Conservation (phyloP, 805 yeast species). For the Helenozyma rhizophorensis region DNA sequence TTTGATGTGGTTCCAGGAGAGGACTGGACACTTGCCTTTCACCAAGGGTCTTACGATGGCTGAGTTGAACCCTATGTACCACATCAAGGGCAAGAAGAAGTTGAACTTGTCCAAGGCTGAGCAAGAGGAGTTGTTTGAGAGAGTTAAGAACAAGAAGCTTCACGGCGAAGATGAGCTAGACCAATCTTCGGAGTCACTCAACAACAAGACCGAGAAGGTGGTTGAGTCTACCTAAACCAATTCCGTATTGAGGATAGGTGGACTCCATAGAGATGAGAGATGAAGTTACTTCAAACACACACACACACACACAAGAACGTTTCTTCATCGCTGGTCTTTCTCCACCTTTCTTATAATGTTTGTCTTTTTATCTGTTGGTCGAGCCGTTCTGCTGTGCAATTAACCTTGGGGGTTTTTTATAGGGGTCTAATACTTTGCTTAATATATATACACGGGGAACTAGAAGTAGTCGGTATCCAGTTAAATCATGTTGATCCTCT, state of each 20-base stretch:
- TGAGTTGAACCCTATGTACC: constrained; percentile 68
- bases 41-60: constrained; percentile 30
- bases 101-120: constrained; percentile 50
- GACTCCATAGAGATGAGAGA: too few species aligned
- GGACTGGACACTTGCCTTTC: constrained; percentile 75
- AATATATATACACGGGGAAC: too few species aligned
- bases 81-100: constrained; percentile 65
- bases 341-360: background rate
- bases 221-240: background rate
- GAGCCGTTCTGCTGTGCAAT: constrained; percentile 6
- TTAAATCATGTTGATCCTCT: too few species aligned
- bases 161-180: constrained; percentile 1
- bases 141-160: constrained; percentile 19
- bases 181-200: constrained; percentile 7
- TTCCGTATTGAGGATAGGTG: too few species aligned
- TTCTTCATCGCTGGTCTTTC: background rate
- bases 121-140: constrained; percentile 46
- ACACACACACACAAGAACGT: constrained; percentile 13
- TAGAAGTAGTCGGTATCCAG: too few species aligned
- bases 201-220: constrained; percentile 7
- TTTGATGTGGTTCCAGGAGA: constrained; percentile 80
- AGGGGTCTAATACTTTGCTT: too few species aligned
- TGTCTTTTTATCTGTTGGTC: constrained; percentile 7
- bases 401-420: too few species aligned
- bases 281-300: constrained; percentile 8